Conservation (phyloP, 768 basidiomycete species). For the Suillus lakei region DNA sequence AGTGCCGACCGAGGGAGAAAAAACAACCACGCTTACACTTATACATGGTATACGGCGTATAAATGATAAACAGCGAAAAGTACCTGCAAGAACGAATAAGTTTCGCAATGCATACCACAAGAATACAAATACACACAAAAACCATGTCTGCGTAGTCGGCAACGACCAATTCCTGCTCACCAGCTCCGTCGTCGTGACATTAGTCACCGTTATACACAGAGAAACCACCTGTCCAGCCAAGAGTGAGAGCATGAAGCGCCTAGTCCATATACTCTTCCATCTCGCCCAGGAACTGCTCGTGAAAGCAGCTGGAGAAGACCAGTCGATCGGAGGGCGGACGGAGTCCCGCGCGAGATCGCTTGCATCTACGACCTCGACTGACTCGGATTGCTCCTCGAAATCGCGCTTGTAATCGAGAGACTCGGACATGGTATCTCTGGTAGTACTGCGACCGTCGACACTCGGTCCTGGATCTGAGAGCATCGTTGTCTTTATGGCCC, state of each 20-base stretch:
- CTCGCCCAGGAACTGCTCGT: conserved; percentile 54
- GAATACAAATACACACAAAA: conserved; percentile 59
- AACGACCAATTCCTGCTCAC: conserved; percentile 69
- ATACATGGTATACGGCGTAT: conserved; percentile 91
- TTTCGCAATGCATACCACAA: no score
- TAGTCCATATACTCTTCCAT: conserved; percentile 80
- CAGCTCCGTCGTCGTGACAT: conserved; percentile 83
- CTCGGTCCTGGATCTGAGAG: neutral
- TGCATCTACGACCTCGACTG: no score
- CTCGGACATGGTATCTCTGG: conserved; percentile 15
- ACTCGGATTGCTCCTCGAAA: no score
- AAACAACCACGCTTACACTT: conserved; percentile 56
- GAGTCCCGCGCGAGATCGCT: conserved; percentile 2
- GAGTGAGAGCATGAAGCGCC: conserved; percentile 69
- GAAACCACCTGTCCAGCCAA: conserved; percentile 84
- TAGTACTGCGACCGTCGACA: neutral
- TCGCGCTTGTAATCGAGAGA: conserved; percentile 31
- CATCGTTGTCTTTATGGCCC: neutral
- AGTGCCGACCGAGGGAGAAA: neutral
- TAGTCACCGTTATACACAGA: conserved; percentile 88
- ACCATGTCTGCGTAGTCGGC: conserved; percentile 83
- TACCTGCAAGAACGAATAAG: conserved; percentile 58
- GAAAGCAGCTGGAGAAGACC: conserved; percentile 63
- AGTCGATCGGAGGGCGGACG: conserved; percentile 66
- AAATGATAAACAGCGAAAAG: conserved; percentile 72